Conservation (phyloP, 768 basidiomycete species). For the Boletus rex-veris region DNA sequence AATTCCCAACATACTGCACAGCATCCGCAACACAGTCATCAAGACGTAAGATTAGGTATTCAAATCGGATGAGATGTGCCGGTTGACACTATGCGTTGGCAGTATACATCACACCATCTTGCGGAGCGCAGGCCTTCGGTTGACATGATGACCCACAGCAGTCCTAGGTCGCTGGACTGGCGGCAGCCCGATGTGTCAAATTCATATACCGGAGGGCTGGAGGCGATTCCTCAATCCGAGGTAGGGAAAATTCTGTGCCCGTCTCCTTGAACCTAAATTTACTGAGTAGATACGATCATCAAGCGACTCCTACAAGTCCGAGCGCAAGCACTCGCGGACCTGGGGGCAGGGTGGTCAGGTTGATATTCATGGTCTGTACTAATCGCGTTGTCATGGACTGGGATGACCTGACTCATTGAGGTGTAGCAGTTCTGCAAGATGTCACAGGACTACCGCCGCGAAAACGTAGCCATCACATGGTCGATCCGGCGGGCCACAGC, state of each 20-base stretch:
- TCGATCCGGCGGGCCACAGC: conserved; percentile 49
- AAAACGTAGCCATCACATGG: conserved; percentile 66
- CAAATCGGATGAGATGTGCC: conserved; percentile 5
- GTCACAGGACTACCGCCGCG: conserved; percentile 50
- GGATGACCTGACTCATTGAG: conserved; percentile 9
- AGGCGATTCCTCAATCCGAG: conserved; percentile 34
- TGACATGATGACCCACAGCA: conserved; percentile 35
- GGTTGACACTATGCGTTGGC: conserved; percentile 21
- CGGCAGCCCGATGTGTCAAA: conserved; percentile 32
- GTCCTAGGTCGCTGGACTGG: conserved; percentile 33
- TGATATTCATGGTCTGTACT: conserved; percentile 29
- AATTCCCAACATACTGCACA: conserved; percentile 28
- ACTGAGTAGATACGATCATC: conserved; percentile 36
- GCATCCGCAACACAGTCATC: conserved; percentile 28
- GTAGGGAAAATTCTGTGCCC: conserved; percentile 19
- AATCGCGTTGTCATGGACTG: conserved; percentile 8
- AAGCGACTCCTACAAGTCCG: conserved; percentile 38
- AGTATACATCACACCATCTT: conserved; percentile 34
- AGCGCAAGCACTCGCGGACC: conserved; percentile 57
- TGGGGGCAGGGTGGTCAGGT: conserved; percentile 53
- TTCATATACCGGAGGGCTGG: conserved; percentile 27
- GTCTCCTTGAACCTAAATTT: conserved; percentile 26
- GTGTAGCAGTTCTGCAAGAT: conserved; percentile 38
- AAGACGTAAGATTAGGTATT: conserved; percentile 31
- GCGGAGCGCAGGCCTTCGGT: conserved; percentile 30